phyloP scores from a whole-genome alignment of 2,329 filamentous ascomycete species.

The Penicillium concentricum region DNA sequence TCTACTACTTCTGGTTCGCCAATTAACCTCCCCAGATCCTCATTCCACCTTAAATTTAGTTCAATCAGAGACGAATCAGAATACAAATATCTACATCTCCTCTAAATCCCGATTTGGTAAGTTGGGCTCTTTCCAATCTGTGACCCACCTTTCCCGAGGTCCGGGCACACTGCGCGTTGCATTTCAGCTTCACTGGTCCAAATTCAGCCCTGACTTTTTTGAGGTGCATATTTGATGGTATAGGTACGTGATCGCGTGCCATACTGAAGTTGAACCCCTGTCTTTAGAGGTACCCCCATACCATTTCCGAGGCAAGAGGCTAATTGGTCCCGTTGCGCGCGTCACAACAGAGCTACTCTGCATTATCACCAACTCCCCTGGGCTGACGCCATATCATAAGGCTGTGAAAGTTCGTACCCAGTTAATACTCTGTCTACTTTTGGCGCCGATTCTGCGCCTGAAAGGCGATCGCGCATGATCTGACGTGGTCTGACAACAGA shows the following conservation, averaged over 20 bases:
- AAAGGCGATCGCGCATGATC: slow-evolving; percentile 31
- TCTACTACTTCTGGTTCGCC: slow-evolving; percentile 38
- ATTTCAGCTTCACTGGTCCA: slow-evolving; percentile 22
- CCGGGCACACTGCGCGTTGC: slow-evolving; percentile 20
- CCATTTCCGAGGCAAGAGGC: slow-evolving; percentile 13
- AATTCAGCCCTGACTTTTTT: slow-evolving; percentile 8
- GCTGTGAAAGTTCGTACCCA: slow-evolving; percentile 40
- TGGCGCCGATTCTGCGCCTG: slow-evolving; percentile 26
- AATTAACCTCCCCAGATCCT: slow-evolving; percentile 35
- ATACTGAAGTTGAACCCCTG: slow-evolving; percentile 14
- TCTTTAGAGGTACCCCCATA: neutral
- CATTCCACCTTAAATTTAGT: slow-evolving; percentile 4
- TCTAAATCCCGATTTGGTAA: slow-evolving; percentile 15
- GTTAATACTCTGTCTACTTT: slow-evolving; percentile 29
- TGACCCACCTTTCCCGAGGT: slow-evolving; percentile 28
- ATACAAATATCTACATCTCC: slow-evolving; percentile 6
- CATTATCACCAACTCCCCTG: slow-evolving; percentile 34
- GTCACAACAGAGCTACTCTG: slow-evolving; percentile 26
- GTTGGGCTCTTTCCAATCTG: slow-evolving; percentile 24
- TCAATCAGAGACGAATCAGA: slow-evolving; percentile 27
- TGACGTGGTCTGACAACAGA: slow-evolving; percentile 50
- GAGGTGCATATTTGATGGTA: slow-evolving; percentile 23
- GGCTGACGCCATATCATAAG: slow-evolving; percentile 28
- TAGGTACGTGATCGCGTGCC: slow-evolving; percentile 15
- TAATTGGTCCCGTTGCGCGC: slow-evolving; percentile 27